A percentile compares a stretch with the other conserved stretches of the same genome.
Conservation (phyloP, 495 filamentous ascomycete genomes). For the Penicillium simplicissimum region DNA sequence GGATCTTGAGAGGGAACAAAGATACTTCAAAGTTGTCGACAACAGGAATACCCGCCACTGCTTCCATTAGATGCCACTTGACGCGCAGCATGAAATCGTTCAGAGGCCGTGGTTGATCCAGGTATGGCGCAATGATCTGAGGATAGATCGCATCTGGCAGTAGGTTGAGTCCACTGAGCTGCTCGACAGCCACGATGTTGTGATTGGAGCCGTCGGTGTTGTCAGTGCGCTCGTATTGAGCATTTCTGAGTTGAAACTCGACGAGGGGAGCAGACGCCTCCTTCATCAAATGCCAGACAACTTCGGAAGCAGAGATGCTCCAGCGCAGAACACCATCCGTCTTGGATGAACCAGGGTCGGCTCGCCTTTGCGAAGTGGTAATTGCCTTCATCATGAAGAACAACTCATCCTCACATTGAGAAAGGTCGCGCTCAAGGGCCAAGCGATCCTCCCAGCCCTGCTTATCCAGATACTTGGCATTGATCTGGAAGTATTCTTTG, state of each 20-base stretch:
- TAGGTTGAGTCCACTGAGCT: slow-evolving; percentile 82
- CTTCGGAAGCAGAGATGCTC: slow-evolving; percentile 86
- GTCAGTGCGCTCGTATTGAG: slow-evolving; percentile 89
- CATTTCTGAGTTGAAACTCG: slow-evolving; percentile 87
- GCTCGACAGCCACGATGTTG: slow-evolving; percentile 84
- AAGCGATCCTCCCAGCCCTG: slow-evolving; percentile 90
- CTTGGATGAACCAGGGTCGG: slow-evolving; percentile 62
- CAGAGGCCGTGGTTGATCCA: slow-evolving; percentile 60
- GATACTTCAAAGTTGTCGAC: slow-evolving; percentile 97
- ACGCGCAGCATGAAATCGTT: slow-evolving; percentile 82
- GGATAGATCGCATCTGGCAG: slow-evolving; percentile 90
- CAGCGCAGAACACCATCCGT: slow-evolving; percentile 80
- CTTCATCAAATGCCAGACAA: slow-evolving; percentile 93
- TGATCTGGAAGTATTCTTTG: slow-evolving; percentile 92
- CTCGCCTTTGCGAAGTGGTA: slow-evolving; percentile 88
- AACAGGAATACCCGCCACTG: slow-evolving; percentile 95
- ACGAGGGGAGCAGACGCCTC: slow-evolving; percentile 85
- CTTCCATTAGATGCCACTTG: slow-evolving; percentile 97
- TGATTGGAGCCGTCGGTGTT: slow-evolving; percentile 95
- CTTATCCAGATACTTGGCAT: slow-evolving; percentile 83
- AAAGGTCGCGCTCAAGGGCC: slow-evolving; percentile 81
- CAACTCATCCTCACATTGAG: slow-evolving; percentile 89
- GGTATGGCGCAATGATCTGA: slow-evolving; percentile 88
- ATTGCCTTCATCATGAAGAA: slow-evolving; percentile 99
- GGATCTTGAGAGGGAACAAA: slow-evolving; percentile 88